Percentiles rank a stretch among this genome's conserved stretches.
These are phyloP conservation scores for Cyberlindnera mycetangii DNA, from an alignment of 805 yeast genomes.

Conservation along the genomic window DNA sequence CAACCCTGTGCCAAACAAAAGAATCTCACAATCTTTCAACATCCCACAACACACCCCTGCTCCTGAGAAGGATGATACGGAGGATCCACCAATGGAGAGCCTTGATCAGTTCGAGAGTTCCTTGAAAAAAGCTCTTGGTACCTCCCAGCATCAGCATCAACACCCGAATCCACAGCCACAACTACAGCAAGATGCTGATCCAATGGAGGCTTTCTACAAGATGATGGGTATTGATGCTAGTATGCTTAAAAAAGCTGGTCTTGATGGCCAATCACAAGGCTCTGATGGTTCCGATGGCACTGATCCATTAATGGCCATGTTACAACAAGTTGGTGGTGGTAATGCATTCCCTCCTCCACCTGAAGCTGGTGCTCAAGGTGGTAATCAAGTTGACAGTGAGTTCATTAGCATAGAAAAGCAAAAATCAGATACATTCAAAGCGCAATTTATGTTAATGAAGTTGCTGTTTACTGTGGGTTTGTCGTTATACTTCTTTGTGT, in stretches of 20 bases:
- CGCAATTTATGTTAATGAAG: slow-evolving; percentile 21
- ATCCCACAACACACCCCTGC: neutral
- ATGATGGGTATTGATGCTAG: slow-evolving; percentile 9
- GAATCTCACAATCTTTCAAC: slow-evolving; percentile 21
- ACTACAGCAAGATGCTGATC: neutral
- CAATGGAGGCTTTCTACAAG: slow-evolving; percentile 10
- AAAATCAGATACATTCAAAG: slow-evolving; percentile 24
- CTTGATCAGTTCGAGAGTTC: slow-evolving; percentile 23
- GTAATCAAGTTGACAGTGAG: slow-evolving; percentile 9
- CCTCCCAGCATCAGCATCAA: slow-evolving; percentile 9
- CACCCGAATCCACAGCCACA: neutral
- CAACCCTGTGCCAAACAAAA: slow-evolving; percentile 5
- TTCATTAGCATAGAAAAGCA: slow-evolving; percentile 16
- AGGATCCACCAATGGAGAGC: slow-evolving; percentile 8
- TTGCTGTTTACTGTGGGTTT: slow-evolving; percentile 5
- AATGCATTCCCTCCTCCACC: slow-evolving; percentile 1
- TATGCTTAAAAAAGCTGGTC: neutral
- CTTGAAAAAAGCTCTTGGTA: slow-evolving; percentile 9
- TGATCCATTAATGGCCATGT: slow-evolving; percentile 16
- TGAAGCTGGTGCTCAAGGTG: neutral
- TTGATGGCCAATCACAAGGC: neutral
- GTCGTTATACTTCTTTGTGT: slow-evolving; percentile 14
- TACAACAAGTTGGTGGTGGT: slow-evolving; percentile 14
- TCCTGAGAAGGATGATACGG: slow-evolving; percentile 11
- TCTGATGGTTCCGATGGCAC: slow-evolving; percentile 2